Evolutionary conservation across 2,329 filamentous ascomycete genomes (phyloP).

Genomic region (Penicillium rolfsii): DNA sequence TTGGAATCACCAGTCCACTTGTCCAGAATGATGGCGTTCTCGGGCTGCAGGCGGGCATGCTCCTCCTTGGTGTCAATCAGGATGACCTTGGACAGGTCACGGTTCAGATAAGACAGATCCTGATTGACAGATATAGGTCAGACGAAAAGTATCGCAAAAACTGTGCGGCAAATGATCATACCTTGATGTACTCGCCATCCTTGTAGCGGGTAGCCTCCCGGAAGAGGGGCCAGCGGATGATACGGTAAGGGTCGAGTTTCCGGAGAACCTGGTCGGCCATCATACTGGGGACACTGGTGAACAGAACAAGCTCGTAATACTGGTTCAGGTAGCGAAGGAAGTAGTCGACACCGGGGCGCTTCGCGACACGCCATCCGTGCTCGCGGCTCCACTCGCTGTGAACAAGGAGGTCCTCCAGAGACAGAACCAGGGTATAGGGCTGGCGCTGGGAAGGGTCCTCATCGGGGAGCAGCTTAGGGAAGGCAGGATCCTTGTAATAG

Average conservation of each 20-base stretch:
- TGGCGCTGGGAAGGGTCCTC: slow-evolving; percentile 75
- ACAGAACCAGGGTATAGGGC: slow-evolving; percentile 90
- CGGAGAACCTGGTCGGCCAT: slow-evolving; percentile 85
- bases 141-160: background rate
- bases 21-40: slow-evolving; percentile 89
- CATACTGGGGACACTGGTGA: slow-evolving; percentile 83
- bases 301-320: slow-evolving; percentile 97
- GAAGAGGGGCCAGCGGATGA: slow-evolving; percentile 94
- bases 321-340: slow-evolving; percentile 95
- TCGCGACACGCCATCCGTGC: slow-evolving; percentile 92
- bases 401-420: slow-evolving; percentile 88
- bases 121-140: slow-evolving; percentile 42
- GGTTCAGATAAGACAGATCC: slow-evolving; percentile 98
- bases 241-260: slow-evolving; percentile 92
- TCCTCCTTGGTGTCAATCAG: slow-evolving; percentile 84
- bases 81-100: slow-evolving; percentile 92
- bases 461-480: slow-evolving; percentile 82
- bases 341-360: slow-evolving; percentile 94
- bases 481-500: slow-evolving; percentile 96
- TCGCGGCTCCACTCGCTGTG: slow-evolving; percentile 94
- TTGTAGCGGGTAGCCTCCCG: slow-evolving; percentile 97
- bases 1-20: slow-evolving; percentile 84
- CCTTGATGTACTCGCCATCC: slow-evolving; percentile 95
- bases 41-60: slow-evolving; percentile 88
- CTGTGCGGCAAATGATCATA: slow-evolving; percentile 43